A percentile compares a stretch with the other conserved stretches of the same genome.
Evolutionary conservation across 192 early-diverging fungal genomes (phyloP).

Genomic region (Funneliformis mosseae): DNA sequence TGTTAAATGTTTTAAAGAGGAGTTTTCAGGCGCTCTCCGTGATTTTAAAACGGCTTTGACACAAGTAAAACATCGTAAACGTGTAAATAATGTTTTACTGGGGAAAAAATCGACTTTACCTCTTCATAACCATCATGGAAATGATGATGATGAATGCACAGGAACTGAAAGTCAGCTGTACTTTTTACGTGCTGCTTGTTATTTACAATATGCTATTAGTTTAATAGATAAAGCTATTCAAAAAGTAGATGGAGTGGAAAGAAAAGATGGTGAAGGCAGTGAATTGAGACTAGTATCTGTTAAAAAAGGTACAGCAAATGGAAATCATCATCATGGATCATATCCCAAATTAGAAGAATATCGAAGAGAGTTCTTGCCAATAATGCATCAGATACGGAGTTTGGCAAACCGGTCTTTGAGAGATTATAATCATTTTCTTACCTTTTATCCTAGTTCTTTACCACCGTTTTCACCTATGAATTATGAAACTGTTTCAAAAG

Average conservation of each 20-base stretch:
- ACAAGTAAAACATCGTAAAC: slow-evolving; percentile 30
- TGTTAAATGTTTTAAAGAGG: slow-evolving; percentile 34
- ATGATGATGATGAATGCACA: slow-evolving; percentile 23
- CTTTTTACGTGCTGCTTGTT: slow-evolving; percentile 31
- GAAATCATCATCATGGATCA: not conserved
- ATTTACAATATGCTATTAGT: slow-evolving; percentile 31
- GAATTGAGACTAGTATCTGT: slow-evolving; percentile 4
- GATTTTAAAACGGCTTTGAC: slow-evolving; percentile 29
- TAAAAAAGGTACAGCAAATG: slow-evolving; percentile 15
- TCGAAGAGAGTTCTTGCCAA: slow-evolving; percentile 19
- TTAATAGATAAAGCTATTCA: slow-evolving; percentile 29
- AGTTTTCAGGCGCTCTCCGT: slow-evolving; percentile 28
- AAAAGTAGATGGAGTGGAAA: slow-evolving; percentile 28
- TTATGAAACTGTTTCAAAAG: slow-evolving; percentile 19
- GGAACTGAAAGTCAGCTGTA: slow-evolving; percentile 29
- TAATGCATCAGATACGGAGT: slow-evolving; percentile 24
- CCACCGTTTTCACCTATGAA: slow-evolving; percentile 8
- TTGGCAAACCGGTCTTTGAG: slow-evolving; percentile 21
- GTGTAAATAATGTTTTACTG: slow-evolving; percentile 26
- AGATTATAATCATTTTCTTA: slow-evolving; percentile 26
- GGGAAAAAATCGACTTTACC: slow-evolving; percentile 20
- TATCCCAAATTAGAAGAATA: slow-evolving; percentile 15
- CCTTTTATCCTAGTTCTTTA: slow-evolving; percentile 27
- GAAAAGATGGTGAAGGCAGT: slow-evolving; percentile 21
- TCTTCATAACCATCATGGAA: slow-evolving; percentile 30